phyloP scores from a whole-genome alignment of 306 rosid genomes.

The Adenanthera pavonina region DNA sequence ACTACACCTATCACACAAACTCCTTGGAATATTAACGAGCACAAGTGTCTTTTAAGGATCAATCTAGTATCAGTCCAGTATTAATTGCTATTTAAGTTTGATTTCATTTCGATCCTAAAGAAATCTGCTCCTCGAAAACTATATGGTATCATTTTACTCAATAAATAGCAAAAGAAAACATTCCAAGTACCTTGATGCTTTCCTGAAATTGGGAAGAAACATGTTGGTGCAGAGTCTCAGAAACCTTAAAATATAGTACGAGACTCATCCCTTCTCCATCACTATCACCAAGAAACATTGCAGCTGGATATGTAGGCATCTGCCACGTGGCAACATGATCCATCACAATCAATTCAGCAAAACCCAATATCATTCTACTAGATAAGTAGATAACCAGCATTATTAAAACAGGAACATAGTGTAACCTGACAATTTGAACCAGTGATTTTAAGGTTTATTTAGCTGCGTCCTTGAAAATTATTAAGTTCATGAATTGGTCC shows the following conservation, averaged over 20 bases:
- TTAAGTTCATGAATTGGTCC: no score
- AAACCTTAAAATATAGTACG: constrained; percentile 75
- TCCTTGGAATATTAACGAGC: neutral
- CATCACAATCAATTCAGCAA: constrained; percentile 24
- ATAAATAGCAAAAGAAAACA: neutral
- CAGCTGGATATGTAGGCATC: constrained; percentile 96
- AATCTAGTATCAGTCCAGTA: neutral
- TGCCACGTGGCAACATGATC: constrained; percentile 26
- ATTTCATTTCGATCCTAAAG: neutral
- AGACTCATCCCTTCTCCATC: constrained; percentile 97
- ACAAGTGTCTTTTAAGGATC: neutral
- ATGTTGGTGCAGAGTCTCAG: constrained; percentile 67
- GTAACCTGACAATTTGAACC: neutral
- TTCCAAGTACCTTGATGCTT: constrained; percentile 64
- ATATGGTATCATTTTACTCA: neutral
- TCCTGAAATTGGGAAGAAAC: constrained; percentile 81
- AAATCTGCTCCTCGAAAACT: neutral
- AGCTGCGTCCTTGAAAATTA: no score
- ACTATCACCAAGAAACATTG: constrained; percentile 84
- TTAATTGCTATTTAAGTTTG: neutral
- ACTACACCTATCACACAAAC: neutral
- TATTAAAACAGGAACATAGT: neutral
- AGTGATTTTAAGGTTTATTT: no score
- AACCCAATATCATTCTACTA: neutral
- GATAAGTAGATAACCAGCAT: neutral